These are phyloP conservation scores for Teunomyces barrocoloradensis DNA, from an alignment of 805 yeast species.

Conservation along the genomic window DNA sequence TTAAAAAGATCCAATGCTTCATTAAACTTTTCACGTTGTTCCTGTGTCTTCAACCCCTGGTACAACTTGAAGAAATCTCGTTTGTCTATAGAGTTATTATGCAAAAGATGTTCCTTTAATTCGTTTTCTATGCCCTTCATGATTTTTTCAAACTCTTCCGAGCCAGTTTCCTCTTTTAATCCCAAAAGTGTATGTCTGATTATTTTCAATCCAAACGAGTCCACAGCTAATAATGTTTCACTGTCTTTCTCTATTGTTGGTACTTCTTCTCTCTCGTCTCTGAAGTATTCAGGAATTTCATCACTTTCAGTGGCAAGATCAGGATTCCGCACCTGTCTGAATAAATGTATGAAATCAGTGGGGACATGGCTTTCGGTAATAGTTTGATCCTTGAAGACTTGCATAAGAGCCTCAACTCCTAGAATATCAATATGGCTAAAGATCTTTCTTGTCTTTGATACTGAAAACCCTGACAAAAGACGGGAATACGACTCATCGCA, in stretches of 20 bases:
- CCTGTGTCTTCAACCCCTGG: constrained; percentile 45
- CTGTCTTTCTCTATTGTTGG: constrained; percentile 54
- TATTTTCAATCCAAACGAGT: constrained; percentile 72
- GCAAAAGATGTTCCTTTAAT: constrained; percentile 23
- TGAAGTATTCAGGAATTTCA: constrained; percentile 28
- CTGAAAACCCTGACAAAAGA: constrained; percentile 7
- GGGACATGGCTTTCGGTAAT: constrained; percentile 34
- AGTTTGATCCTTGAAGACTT: constrained; percentile 22
- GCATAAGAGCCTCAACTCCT: constrained; percentile 46
- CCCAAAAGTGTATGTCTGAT: constrained; percentile 70
- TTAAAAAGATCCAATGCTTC: constrained; percentile 66
- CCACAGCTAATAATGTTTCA: constrained; percentile 60
- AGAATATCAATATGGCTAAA: constrained; percentile 52
- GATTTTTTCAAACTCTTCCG: constrained; percentile 21
- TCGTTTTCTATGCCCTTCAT: constrained; percentile 29
- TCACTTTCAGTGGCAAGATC: constrained; percentile 5
- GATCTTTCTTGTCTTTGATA: constrained; percentile 24
- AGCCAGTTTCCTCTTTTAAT: constrained; percentile 24
- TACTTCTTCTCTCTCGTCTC: constrained; percentile 23
- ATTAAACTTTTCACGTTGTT: constrained; percentile 53
- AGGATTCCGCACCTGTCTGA: constrained; percentile 21
- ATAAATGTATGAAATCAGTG: constrained; percentile 28
- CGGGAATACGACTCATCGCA: constrained; percentile 9
- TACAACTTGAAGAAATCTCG: constrained; percentile 70
- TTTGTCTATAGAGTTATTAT: constrained; percentile 37